phyloP scores from a whole-genome alignment of 108 stramenopile species.

The Cyclostephanos tholiformis region DNA sequence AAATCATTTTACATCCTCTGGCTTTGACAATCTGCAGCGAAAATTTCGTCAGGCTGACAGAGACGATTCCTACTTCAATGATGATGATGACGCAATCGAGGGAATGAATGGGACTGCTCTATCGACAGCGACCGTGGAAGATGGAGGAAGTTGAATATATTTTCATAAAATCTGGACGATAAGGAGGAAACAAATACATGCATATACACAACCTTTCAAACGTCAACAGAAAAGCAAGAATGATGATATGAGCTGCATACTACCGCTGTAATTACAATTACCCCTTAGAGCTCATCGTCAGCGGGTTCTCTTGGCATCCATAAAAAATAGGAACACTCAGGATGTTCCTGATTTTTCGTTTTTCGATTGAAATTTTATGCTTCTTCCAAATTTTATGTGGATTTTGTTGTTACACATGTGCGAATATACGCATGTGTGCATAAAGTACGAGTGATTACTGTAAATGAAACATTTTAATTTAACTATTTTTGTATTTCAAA shows the following conservation, averaged over 20 bases:
- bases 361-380: too few species aligned
- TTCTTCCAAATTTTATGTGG: too few species aligned
- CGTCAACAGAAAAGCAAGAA: background rate
- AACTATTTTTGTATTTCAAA: too few species aligned
- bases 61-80: constrained; percentile 86
- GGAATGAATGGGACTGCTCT: background rate
- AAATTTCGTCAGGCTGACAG: constrained; percentile 81
- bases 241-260: background rate
- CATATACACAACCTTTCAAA: background rate
- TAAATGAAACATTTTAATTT: too few species aligned
- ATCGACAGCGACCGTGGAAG: background rate
- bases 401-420: too few species aligned
- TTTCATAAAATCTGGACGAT: background rate
- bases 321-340: too few species aligned
- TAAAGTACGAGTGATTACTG: too few species aligned
- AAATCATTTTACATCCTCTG: constrained; percentile 1
- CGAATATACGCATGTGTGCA: too few species aligned
- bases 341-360: too few species aligned
- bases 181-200: background rate
- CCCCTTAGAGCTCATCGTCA: too few species aligned
- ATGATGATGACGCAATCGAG: constrained; percentile 45
- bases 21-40: constrained; percentile 30
- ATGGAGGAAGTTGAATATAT: background rate
- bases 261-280: too few species aligned
- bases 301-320: too few species aligned